These are phyloP conservation scores for Emiliania huxleyi DNA, from an alignment of 78 protist species.

Conservation along the genomic window DNA sequence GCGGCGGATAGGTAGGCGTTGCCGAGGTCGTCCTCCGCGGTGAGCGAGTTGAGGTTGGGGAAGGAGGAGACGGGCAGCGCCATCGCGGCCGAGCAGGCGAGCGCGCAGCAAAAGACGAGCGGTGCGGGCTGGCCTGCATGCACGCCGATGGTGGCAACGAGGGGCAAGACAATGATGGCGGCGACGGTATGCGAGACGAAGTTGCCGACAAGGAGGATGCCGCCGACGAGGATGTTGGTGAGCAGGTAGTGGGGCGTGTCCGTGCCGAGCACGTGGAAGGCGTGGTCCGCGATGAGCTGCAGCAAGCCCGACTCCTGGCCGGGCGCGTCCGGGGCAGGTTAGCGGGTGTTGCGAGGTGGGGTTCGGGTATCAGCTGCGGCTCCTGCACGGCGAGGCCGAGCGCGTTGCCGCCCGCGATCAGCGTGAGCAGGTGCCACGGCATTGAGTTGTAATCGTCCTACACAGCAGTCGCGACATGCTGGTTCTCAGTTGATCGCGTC, in stretches of 20 bases:
- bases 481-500: too few relatives aligned
- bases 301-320: too few relatives aligned
- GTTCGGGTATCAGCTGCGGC: too few relatives aligned
- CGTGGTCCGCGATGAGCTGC: too few relatives aligned
- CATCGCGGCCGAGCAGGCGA: constrained; percentile 41
- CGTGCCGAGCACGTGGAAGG: too few relatives aligned
- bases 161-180: constrained; percentile 32
- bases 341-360: too few relatives aligned
- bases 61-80: constrained; percentile 44
- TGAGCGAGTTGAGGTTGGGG: constrained; percentile 11
- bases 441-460: constrained; percentile 32
- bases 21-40: not conserved
- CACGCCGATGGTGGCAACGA: not conserved
- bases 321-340: too few relatives aligned
- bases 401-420: constrained; percentile 40
- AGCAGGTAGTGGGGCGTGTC: too few relatives aligned
- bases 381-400: constrained; percentile 13
- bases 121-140: not conserved
- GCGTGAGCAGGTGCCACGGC: constrained; percentile 18
- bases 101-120: not conserved
- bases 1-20: too few relatives aligned
- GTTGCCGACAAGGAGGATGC: not conserved
- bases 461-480: too few relatives aligned
- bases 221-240: too few relatives aligned
- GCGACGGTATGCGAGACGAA: constrained; percentile 54